These are phyloP conservation scores for Chrysochromulina tobinii DNA, from an alignment of 78 protist species.

Conservation along the genomic window DNA sequence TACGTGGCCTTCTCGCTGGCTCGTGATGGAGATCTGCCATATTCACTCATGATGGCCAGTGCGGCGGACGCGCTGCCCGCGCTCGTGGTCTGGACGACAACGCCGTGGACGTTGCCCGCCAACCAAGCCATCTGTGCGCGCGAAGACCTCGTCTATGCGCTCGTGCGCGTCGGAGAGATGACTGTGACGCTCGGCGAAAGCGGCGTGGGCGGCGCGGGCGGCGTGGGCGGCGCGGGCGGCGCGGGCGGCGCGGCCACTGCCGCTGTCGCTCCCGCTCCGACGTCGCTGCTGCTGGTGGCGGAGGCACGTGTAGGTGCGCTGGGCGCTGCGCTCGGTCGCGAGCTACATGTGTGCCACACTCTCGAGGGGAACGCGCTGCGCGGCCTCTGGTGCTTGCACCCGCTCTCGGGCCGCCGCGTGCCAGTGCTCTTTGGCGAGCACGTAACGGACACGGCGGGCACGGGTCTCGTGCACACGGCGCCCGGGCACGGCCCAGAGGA, in stretches of 20 bases:
- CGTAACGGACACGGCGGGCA: conserved; percentile 79
- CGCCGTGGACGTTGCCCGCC: conserved; percentile 99
- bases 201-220: too few relatives aligned
- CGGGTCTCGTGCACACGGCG: conserved; percentile 94
- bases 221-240: too few relatives aligned
- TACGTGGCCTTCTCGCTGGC: conserved; percentile 55
- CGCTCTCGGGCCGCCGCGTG: conserved; percentile 21
- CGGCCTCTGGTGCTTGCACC: conserved; percentile 18
- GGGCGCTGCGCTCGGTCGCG: neutral
- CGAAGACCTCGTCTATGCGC: conserved; percentile 86
- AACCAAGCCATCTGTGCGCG: conserved; percentile 85
- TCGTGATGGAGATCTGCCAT: neutral
- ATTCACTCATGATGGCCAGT: neutral
- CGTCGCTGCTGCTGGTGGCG: neutral
- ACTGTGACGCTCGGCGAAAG: too few relatives aligned
- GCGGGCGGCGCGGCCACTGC: too few relatives aligned
- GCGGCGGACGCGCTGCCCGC: neutral
- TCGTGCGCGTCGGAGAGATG: neutral
- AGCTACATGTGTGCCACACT: neutral
- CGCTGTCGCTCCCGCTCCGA: too few relatives aligned
- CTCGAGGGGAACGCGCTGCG: neutral
- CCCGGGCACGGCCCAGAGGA: conserved; percentile 91
- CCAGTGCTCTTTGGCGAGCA: conserved; percentile 43
- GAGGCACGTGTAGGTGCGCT: neutral
- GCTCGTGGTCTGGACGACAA: conserved; percentile 97